Percentiles rank a stretch among this genome's conserved stretches.
These are phyloP conservation scores for Aureoboletus auriporus DNA, from an alignment of 768 basidiomycete species.

Conservation along the genomic window DNA sequence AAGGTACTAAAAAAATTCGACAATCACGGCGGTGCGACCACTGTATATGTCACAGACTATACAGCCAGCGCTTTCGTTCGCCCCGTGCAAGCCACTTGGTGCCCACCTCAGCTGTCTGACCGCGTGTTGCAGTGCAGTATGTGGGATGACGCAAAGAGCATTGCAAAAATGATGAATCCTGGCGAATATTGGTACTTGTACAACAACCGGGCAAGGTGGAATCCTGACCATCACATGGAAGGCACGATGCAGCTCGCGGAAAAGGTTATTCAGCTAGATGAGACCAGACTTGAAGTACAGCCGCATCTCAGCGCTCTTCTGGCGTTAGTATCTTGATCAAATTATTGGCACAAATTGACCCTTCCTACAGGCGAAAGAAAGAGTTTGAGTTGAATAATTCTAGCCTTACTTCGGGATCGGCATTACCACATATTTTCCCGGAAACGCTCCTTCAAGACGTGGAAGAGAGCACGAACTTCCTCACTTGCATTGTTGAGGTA, in stretches of 20 bases:
- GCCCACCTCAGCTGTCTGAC: slow-evolving; percentile 40
- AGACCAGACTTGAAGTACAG: slow-evolving; percentile 33
- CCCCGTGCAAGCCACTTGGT: slow-evolving; percentile 42
- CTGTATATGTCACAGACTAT: slow-evolving; percentile 65
- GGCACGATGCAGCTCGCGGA: slow-evolving; percentile 44
- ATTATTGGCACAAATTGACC: slow-evolving; percentile 4
- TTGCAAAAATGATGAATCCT: slow-evolving; percentile 41
- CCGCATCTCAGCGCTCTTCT: slow-evolving; percentile 46
- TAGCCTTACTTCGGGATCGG: slow-evolving; percentile 18
- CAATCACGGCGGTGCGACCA: slow-evolving; percentile 38
- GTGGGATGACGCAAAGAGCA: slow-evolving; percentile 48
- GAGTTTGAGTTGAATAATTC: slow-evolving; percentile 28
- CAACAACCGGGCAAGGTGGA: slow-evolving; percentile 46
- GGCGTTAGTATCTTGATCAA: slow-evolving; percentile 36
- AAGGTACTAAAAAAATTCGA: slow-evolving; percentile 48
- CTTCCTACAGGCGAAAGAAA: slow-evolving; percentile 44
- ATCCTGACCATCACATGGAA: slow-evolving; percentile 41
- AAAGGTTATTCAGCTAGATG: slow-evolving; percentile 44
- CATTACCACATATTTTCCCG: slow-evolving; percentile 32
- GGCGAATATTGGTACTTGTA: slow-evolving; percentile 51
- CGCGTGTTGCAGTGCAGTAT: slow-evolving; percentile 52
- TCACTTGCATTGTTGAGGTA: slow-evolving; percentile 62
- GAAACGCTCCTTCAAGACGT: slow-evolving; percentile 48
- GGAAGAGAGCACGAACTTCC: slow-evolving; percentile 36
- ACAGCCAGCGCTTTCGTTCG: slow-evolving; percentile 38